Evolutionary conservation across 2,329 filamentous ascomycete genomes (phyloP), one percentile per base, ranked within the genome.

Genomic region (Periconia macrospinosa): DNA sequence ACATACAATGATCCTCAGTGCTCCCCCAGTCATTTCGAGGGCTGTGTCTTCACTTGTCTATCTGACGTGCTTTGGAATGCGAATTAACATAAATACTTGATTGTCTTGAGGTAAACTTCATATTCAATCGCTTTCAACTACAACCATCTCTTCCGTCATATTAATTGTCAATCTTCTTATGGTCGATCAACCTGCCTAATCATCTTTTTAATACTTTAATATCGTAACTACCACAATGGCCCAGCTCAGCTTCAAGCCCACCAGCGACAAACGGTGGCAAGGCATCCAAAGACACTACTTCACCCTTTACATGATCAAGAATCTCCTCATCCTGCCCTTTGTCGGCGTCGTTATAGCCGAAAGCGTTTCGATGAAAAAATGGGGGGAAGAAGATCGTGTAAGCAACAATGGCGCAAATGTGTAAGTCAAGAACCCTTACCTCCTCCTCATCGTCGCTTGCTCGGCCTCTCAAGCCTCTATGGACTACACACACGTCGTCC

Each of bases 341-440:
- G 51, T 53, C 6, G 44, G 58, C 20, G 41, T 62, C 45, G 46
- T 60, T 49, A 56, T 60, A 41, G 46, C 49, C 20, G 57, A 62
- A 41, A 47, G 45, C 48, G 3, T 37, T 2, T 47, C 58, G 6
- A 49, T 56, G 17, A 47, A 47, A 15, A 30, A 3, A 20, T 58
- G 53, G 53, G 41, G 42, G 37, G 42, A 45, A 30, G 23, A 37
- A 37, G 11, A 27, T 27, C 15, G 33, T 37, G 33, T 5, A 37
- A 13, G 33, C 33, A 37, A 3, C 33, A 10, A 37, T 10, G 33
- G 33, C 33, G 11, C 33, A 37, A 27, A 8, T 8, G 5, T 37
- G 33, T 37, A 37, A 37, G 33, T 37, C 3, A 13, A 27, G 23
- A 27, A 27, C 3, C 23, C 23, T 6, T n/a, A 37, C 15, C 11